A percentile compares a stretch with the other conserved stretches of the same genome.
Conservation (phyloP, 2,329 filamentous ascomycete species). For the Celoporthe dispersa region DNA sequence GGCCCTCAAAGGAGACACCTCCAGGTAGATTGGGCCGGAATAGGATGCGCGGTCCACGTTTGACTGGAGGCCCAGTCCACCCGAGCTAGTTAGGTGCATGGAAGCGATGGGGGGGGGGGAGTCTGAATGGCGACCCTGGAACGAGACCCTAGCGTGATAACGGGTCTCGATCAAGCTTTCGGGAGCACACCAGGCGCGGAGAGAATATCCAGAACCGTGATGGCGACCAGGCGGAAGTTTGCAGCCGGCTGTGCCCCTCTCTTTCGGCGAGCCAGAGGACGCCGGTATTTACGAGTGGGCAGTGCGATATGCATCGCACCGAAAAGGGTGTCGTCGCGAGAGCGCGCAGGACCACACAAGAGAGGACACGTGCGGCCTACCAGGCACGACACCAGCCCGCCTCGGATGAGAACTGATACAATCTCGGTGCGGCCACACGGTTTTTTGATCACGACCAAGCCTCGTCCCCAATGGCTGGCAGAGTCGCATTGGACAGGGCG, state of each 20-base stretch:
- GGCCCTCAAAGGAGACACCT: constrained; percentile 53
- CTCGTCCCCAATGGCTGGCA: constrained; percentile 4
- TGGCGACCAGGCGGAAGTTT: background rate
- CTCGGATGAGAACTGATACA: background rate
- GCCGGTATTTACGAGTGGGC: background rate
- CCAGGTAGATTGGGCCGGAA: constrained; percentile 40
- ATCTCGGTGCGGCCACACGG: background rate
- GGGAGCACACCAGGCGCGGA: background rate
- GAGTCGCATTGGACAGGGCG: constrained; percentile 13
- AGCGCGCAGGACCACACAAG: background rate
- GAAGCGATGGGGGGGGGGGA: constrained; percentile 42
- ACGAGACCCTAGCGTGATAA: constrained; percentile 35
- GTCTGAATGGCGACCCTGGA: constrained; percentile 50
- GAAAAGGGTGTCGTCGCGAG: background rate
- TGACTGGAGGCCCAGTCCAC: constrained; percentile 47
- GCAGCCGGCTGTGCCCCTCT: background rate
- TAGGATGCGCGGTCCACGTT: constrained; percentile 38
- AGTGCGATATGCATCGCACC: constrained; percentile 7
- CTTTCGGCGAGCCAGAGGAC: background rate
- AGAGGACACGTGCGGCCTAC: background rate
- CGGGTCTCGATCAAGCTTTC: background rate
- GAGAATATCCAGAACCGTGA: background rate
- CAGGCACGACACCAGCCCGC: background rate
- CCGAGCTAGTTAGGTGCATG: constrained; percentile 54
- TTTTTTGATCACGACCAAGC: background rate